Base-by-base conservation (phyloP, 2,329 filamentous ascomycete genomes). In the Fusarium irregulare region DNA sequence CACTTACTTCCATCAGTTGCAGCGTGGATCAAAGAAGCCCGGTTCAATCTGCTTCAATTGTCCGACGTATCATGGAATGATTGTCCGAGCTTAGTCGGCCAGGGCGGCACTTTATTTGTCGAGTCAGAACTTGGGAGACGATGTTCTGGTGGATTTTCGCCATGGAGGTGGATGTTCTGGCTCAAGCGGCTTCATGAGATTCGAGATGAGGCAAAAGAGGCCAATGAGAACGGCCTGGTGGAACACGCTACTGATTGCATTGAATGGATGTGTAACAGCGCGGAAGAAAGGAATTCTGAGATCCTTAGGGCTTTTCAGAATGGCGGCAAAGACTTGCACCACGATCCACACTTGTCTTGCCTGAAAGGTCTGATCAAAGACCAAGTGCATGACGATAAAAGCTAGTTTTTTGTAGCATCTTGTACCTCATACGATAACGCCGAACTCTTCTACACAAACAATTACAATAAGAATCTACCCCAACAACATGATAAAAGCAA, bases 151-250 rank as follows among this genome's bases (percentile, higher is more conserved):
- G 37, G 34, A 23, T 54, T 54, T 13, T 21, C 23, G 14, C 50
- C 50, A 2, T 54, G 34, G 50, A 25, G 50, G 7, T 53, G 37
- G 50, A 53, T 53, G 50, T 53, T n/a, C 18, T 53, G 50, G 50
- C 50, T 53, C 5, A 53, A 42, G 25, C 37, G 50, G 5, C 34
- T 53, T 14, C 50, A 53, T 30, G 25, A 53, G 12, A 53, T 53
- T 9, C 37, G n/a, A 10, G 37, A 53, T 27, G 16, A 53, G 37
- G 50, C 50, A 14, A 53, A 28, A 16, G 37, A 42, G 4, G 50
- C 37, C 6, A 21, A 21, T 7, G 50, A 42, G 7, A 21, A 7
- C 20, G 12, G 4, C 4, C 5, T 53, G 6, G 50, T 21, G 34
- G 23, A 53, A 11, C 30, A 21, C 18, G 23, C 50, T 4, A 12